phyloP scores from a whole-genome alignment of 2,329 filamentous ascomycete species.

The Aspergillus brunneoviolaceus region DNA sequence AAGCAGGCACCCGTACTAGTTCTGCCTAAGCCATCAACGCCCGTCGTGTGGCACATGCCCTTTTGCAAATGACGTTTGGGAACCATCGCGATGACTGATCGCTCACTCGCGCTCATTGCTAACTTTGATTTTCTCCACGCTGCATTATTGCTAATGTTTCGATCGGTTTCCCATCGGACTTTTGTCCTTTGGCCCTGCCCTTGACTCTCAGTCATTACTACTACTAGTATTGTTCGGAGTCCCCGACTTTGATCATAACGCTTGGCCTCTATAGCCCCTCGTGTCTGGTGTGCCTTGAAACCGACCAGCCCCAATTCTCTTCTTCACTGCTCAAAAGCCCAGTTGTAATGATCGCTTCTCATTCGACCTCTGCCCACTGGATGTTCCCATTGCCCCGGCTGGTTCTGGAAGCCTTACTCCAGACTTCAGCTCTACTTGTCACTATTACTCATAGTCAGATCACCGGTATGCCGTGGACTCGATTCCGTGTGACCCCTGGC shows the following conservation, averaged over 20 bases:
- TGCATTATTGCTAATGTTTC: neutral
- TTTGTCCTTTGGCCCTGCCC: neutral
- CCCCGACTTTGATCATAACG: neutral
- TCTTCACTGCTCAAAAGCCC: neutral
- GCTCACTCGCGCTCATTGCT: neutral
- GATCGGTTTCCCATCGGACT: neutral
- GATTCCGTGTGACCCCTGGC: neutral
- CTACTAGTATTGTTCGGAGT: neutral
- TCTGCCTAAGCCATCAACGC: constrained; percentile 10
- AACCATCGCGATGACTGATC: neutral
- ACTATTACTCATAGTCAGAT: neutral
- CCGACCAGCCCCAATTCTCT: neutral
- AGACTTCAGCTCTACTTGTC: neutral
- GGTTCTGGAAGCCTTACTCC: neutral
- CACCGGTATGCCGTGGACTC: neutral
- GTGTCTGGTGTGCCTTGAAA: neutral
- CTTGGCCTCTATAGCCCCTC: neutral
- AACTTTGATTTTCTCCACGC: neutral
- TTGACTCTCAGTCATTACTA: neutral
- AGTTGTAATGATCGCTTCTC: neutral
- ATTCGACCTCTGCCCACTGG: neutral
- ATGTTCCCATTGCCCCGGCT: neutral
- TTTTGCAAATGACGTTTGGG: constrained; percentile 4
- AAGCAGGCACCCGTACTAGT: constrained; percentile 9
- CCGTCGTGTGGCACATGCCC: constrained; percentile 6